Base-by-base conservation (phyloP, 495 filamentous ascomycete genomes). In the Hypoxylon trugodes region DNA sequence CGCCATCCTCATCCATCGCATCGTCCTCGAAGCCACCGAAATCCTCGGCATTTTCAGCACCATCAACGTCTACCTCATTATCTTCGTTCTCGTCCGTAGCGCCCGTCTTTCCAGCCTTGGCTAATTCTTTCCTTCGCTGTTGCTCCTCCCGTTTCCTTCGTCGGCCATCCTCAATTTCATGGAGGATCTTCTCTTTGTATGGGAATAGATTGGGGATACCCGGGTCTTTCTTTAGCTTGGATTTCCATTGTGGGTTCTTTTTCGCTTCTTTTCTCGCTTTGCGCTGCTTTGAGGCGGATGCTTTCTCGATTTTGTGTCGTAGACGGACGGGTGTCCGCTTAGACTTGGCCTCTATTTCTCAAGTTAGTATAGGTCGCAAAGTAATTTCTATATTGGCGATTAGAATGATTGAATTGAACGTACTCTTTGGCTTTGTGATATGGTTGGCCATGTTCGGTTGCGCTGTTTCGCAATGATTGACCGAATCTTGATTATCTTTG, bases 191-290 rank as follows among this genome's bases (percentile, higher is more conserved):
- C 70, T 97, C 96, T 79, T 98, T 98, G 84, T 93, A 96, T 9
- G 95, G 95, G 78, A 97, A 98, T 21, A 97, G 83, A 71, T 97
- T 98, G 45, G 95, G 95, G 48, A 98, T 97, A 55, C 94, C 94
- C 32, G 93, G 92, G 73, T 96, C 94, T 77, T 98, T 98, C 86
- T 96, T 97, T 56, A 96, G 73, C 73, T 90, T 89, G 63, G 90
- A 94, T 58, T 87, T 85, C 89, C 94, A 97, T 89, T 96, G 85
- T 15, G 96, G 96, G 75, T 97, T 96, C 87, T 93, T 90, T 79
- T 97, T 98, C 19, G 90, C 93, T 41, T 85, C 77, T 81, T 96
- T 97, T 67, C 85, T 90, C 42, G 84, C 78, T 79, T 98, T 98
- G 67, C 89, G 85, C 75, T 96, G 89, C 80, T 98, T 98, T 37